These are phyloP conservation scores for Aureobasidium sp. DNA, from an alignment of 2,329 filamentous ascomycete genomes.

Conservation along the genomic window DNA sequence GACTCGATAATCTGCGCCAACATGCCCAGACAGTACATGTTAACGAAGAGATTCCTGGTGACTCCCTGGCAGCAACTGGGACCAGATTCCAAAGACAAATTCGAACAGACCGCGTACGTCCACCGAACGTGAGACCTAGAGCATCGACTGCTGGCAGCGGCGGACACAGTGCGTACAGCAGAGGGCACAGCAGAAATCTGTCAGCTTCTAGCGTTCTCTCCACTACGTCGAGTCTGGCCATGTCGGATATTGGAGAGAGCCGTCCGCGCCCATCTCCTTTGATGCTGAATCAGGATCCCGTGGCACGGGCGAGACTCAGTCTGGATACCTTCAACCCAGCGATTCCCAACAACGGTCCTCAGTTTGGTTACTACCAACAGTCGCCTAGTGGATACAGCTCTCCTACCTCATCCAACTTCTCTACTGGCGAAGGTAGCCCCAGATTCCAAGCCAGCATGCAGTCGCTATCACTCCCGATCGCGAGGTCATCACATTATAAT, in stretches of 20 bases:
- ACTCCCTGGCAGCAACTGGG: slow-evolving; percentile 86
- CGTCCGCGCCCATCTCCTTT: slow-evolving; percentile 71
- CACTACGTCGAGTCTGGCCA: slow-evolving; percentile 58
- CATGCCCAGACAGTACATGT: slow-evolving; percentile 97
- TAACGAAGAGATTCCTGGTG: slow-evolving; percentile 90
- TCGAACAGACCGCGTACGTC: slow-evolving; percentile 73
- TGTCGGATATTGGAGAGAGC: slow-evolving; percentile 47
- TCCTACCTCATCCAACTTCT: slow-evolving; percentile 75
- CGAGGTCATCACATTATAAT: slow-evolving; percentile 66
- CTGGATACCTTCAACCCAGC: slow-evolving; percentile 57
- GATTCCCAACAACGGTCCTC: slow-evolving; percentile 51
- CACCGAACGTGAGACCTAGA: slow-evolving; percentile 62
- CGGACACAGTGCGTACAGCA: slow-evolving; percentile 48
- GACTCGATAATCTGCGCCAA: slow-evolving; percentile 80
- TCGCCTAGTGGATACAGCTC: slow-evolving; percentile 72
- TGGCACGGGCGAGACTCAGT: slow-evolving; percentile 51
- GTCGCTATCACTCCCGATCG: slow-evolving; percentile 62
- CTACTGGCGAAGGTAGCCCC: slow-evolving; percentile 67
- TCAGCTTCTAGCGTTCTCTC: slow-evolving; percentile 83
- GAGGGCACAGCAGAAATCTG: slow-evolving; percentile 76
- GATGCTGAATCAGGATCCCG: slow-evolving; percentile 67
- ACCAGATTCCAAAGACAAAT: slow-evolving; percentile 90
- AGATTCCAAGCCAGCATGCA: slow-evolving; percentile 59
- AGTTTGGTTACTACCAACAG: slow-evolving; percentile 55
- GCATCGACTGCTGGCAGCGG: slow-evolving; percentile 70